A percentile compares a stretch with the other conserved stretches of the same genome.
These are phyloP conservation scores for Saposhnikovia divaricata DNA, from an alignment of 129 eudicot species.

Conservation along the genomic window DNA sequence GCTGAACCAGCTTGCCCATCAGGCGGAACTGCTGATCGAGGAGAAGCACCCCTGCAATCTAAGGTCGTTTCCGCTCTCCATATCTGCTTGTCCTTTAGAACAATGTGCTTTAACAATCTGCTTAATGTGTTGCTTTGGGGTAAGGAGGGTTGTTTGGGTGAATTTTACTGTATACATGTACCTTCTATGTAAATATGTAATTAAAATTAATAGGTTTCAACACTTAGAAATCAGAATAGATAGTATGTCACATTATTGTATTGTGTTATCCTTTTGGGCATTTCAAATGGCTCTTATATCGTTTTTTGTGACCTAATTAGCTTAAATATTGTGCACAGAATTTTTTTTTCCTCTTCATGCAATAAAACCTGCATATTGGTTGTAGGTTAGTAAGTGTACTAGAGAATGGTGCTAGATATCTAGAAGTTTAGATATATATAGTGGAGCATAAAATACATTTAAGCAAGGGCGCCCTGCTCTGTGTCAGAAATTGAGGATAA, in stretches of 20 bases:
- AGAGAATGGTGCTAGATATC: neutral
- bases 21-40: constrained; percentile 26
- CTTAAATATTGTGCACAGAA: neutral
- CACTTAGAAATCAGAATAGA: neutral
- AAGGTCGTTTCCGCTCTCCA: constrained; percentile 27
- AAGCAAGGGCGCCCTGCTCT: neutral
- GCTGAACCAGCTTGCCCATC: constrained; percentile 22
- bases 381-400: neutral
- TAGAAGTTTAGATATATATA: neutral
- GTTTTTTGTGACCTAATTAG: neutral
- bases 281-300: neutral
- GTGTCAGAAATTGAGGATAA: neutral
- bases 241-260: neutral
- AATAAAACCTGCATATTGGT: neutral
- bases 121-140: neutral
- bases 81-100: neutral
- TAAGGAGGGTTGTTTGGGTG: neutral
- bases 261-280: neutral
- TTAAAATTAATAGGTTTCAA: neutral
- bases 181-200: neutral
- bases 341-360: neutral
- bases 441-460: neutral
- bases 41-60: constrained; percentile 20
- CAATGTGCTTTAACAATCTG: neutral
- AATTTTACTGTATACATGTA: neutral